A percentile compares a stretch with the other conserved stretches of the same genome.
Evolutionary conservation across 148 eudicot genomes (phyloP).

Genomic region (Nepenthes mirabilis): DNA sequence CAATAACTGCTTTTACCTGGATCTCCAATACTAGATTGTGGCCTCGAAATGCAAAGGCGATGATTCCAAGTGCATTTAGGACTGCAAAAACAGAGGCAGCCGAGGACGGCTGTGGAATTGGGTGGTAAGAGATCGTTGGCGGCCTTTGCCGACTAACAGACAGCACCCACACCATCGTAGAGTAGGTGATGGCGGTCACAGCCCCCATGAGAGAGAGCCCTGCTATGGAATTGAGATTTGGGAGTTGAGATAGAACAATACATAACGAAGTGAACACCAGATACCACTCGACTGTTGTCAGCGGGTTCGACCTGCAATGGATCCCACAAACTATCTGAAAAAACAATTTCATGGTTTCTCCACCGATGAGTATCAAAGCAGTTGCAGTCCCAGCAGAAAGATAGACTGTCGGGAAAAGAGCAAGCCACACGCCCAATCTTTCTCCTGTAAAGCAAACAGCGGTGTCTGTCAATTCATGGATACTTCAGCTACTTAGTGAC

Average conservation of each 20-base stretch:
- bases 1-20: slow-evolving; percentile 39
- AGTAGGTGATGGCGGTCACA: slow-evolving; percentile 86
- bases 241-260: slow-evolving; percentile 87
- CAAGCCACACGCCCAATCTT: slow-evolving; percentile 82
- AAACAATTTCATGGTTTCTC: slow-evolving; percentile 93
- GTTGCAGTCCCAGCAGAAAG: slow-evolving; percentile 94
- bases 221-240: slow-evolving; percentile 93
- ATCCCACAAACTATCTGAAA: slow-evolving; percentile 93
- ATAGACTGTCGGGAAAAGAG: slow-evolving; percentile 92
- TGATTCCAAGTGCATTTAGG: slow-evolving; percentile 85
- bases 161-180: slow-evolving; percentile 91
- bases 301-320: slow-evolving; percentile 76
- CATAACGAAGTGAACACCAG: slow-evolving; percentile 89
- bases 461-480: too few relatives aligned
- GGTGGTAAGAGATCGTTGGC: slow-evolving; percentile 59
- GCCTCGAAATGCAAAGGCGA: slow-evolving; percentile 94
- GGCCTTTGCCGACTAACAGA: slow-evolving; percentile 84
- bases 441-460: slow-evolving; percentile 40
- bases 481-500: too few relatives aligned
- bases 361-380: slow-evolving; percentile 86
- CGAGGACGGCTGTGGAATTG: slow-evolving; percentile 52
- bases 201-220: slow-evolving; percentile 96
- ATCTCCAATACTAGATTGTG: slow-evolving; percentile 88
- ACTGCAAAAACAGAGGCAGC: slow-evolving; percentile 60
- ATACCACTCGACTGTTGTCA: slow-evolving; percentile 98